Conservation (phyloP, 768 basidiomycete species). For the Pilatotrama ljubarskyi region DNA sequence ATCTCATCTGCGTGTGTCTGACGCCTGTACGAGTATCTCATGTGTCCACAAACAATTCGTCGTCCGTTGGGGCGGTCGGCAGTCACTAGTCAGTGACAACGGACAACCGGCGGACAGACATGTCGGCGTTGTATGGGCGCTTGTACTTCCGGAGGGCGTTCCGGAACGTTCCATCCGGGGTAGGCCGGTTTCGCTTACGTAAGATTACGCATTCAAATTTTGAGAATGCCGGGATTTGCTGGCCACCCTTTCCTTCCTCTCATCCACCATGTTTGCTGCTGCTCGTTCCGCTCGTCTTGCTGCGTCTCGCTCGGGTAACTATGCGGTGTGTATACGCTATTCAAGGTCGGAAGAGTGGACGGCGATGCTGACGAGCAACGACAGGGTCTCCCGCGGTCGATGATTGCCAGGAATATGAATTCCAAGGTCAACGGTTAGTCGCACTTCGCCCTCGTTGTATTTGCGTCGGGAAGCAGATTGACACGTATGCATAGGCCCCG, state of each 20-base stretch:
- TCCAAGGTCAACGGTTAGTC: constrained; percentile 86
- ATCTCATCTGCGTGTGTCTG: not conserved
- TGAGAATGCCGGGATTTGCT: constrained; percentile 16
- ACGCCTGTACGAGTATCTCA: not conserved
- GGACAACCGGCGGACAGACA: no score
- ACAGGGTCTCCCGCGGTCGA: constrained; percentile 66
- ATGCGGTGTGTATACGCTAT: constrained; percentile 48
- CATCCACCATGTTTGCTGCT: constrained; percentile 69
- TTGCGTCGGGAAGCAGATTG: not conserved
- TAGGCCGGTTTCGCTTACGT: constrained; percentile 19
- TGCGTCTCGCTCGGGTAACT: constrained; percentile 58
- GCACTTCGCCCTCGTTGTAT: not conserved
- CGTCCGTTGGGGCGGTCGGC: no score
- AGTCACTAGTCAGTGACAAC: no score
- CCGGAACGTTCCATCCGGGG: constrained; percentile 26
- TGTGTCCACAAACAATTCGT: no score
- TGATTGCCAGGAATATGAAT: constrained; percentile 92
- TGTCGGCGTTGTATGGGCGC: no score
- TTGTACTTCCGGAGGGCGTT: constrained; percentile 1
- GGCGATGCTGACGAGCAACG: constrained; percentile 15
- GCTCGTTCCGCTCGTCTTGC: constrained; percentile 63
- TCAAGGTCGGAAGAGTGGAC: not conserved
- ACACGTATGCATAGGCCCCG: constrained; percentile 56
- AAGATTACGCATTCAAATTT: constrained; percentile 28
- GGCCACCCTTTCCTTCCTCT: constrained; percentile 40